Evolutionary conservation across 2,329 filamentous ascomycete species (phyloP).

Genomic region (Biscogniauxia mediterranea): DNA sequence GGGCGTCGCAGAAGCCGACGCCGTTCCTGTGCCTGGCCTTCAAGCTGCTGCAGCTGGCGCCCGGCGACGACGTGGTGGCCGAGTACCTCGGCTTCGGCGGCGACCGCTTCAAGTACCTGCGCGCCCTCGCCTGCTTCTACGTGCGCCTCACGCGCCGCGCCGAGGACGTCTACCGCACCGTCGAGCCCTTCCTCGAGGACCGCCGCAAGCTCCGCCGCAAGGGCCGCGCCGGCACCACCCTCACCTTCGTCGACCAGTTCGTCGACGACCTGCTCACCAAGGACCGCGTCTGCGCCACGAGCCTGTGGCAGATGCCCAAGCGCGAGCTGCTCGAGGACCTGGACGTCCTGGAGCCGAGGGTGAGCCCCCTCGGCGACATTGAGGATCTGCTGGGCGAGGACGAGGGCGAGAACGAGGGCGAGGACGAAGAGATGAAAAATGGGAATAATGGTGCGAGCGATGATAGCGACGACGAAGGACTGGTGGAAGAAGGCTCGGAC

Average conservation of each 20-base stretch:
- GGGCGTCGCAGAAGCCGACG: constrained; percentile 78
- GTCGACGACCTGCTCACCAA: constrained; percentile 88
- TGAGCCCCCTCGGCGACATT: constrained; percentile 79
- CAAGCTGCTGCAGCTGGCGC: constrained; percentile 87
- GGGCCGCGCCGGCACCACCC: constrained; percentile 67
- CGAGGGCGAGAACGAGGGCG: constrained; percentile 58
- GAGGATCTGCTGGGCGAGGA: constrained; percentile 67
- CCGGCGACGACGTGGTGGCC: constrained; percentile 71
- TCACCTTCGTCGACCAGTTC: constrained; percentile 89
- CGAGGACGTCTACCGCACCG: constrained; percentile 72
- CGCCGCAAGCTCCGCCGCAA: constrained; percentile 78
- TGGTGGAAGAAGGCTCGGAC: constrained; percentile 12
- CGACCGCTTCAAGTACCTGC: constrained; percentile 80
- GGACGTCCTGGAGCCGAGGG: constrained; percentile 79
- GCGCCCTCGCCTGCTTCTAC: constrained; percentile 89
- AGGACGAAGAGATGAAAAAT: constrained; percentile 37
- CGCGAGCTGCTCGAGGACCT: constrained; percentile 83
- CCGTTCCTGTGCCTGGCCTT: constrained; percentile 93
- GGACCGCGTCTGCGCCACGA: constrained; percentile 87
- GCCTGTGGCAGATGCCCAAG: constrained; percentile 85
- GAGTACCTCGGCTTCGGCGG: constrained; percentile 79
- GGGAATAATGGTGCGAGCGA: constrained; percentile 24
- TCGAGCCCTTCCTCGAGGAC: constrained; percentile 84
- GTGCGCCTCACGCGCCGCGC: constrained; percentile 82
- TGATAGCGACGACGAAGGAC: constrained; percentile 16